These are phyloP conservation scores for Grifola frondosa DNA, from an alignment of 1,284 basidiomycete species.

Conservation along the genomic window DNA sequence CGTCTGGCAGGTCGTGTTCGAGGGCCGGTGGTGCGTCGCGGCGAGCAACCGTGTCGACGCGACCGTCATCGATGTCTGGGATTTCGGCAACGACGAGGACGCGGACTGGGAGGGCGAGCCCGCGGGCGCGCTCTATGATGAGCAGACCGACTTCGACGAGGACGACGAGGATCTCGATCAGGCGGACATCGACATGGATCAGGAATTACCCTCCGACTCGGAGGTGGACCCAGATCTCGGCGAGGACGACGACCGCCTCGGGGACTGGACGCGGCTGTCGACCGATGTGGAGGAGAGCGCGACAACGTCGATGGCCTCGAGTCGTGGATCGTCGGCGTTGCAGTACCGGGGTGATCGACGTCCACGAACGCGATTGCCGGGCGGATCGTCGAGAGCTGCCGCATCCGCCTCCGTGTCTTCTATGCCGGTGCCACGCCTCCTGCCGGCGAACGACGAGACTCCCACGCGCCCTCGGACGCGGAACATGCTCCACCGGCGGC, in stretches of 20 bases:
- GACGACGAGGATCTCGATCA: constrained; percentile 51
- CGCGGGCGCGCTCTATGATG: constrained; percentile 35
- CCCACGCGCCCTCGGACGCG: constrained; percentile 61
- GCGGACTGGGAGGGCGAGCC: constrained; percentile 42
- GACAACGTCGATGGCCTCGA: constrained; percentile 13
- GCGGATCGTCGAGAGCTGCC: constrained; percentile 1
- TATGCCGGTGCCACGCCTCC: constrained; percentile 23
- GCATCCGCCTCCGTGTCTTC: constrained; percentile 19
- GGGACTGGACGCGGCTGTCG: constrained; percentile 18
- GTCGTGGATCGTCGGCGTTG: constrained; percentile 10
- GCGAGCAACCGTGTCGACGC: constrained; percentile 81
- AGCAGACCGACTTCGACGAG: constrained; percentile 49
- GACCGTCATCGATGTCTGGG: constrained; percentile 85
- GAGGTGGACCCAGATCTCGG: constrained; percentile 43
- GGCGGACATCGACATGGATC: constrained; percentile 58
- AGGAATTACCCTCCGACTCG: constrained; percentile 56
- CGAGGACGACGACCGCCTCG: constrained; percentile 28
- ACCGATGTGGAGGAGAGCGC: constrained; percentile 14
- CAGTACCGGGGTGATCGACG: constrained; percentile 15
- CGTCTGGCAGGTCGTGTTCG: constrained; percentile 96
- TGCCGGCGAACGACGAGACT: constrained; percentile 52
- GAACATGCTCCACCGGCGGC: constrained; percentile 30
- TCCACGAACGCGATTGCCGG: constrained; percentile 11
- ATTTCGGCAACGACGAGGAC: constrained; percentile 73
- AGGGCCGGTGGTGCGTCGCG: constrained; percentile 89